Base-by-base conservation (phyloP, 345 rosid genomes). In the Chamaenerion angustifolium region DNA sequence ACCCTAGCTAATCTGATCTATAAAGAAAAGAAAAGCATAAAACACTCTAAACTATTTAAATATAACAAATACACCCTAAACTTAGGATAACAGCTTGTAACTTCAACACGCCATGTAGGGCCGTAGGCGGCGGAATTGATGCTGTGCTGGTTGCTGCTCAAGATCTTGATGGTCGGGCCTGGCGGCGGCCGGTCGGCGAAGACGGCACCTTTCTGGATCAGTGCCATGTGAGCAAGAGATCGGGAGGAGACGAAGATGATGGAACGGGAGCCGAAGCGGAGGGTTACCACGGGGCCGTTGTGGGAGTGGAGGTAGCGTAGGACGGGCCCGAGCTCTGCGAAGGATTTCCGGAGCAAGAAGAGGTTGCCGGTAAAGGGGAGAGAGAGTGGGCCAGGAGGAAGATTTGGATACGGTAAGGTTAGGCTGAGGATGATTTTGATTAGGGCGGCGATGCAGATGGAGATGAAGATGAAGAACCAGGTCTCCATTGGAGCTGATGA, bases 111-210 rank as follows among this genome's bases (percentile, higher is more conserved):
- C 60, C 54, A 56, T 3, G 46, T 56, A 10, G 60, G 53, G 2
- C 60, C 60, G 16, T 56, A 56, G 40, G 16, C 47, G 60, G 60
- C 5, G 31, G 46, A 3, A 40, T 14, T 47, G 45, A 56, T 17
- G 52, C n/a, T 56, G 53, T 56, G 60, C 50, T 56, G 53, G 53
- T 56, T 31, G 42, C 50, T 16, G 46, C 37, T 45, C 1, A 47
- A 0, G 21, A 56, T 15, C 37, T 23, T 48, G 4, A n/a, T 4
- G 52, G 15, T 48, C 40, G 50, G 40, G 0, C 18, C 8, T 13
- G 60, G 37, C n/a, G 60, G 53, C 2, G 42, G 60, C 18, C 60
- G 52, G 46, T 48, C 23, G 16, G 60, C 40, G 12, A 56, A 56
- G 45, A 41, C 3, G 2, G 60, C 47, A 11, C 60, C 42, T 3